Base-by-base conservation (phyloP, 2,329 filamentous ascomycete species). In the Hypoxylon sp. region DNA sequence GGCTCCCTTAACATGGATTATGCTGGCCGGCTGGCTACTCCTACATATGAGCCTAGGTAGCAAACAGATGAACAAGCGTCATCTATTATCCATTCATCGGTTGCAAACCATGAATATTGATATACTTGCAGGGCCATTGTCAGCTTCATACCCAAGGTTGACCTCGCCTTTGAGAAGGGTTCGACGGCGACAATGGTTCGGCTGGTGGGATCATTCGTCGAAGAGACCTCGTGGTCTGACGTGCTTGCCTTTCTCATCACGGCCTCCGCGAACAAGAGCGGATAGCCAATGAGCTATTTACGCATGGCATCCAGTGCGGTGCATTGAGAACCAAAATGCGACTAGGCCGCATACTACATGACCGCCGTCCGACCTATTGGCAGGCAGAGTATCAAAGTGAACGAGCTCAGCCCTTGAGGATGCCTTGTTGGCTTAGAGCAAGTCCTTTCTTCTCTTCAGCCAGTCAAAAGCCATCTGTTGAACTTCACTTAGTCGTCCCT, bases 231-330 rank as follows among this genome's bases (percentile, higher is more conserved):
- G 56, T 50, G 56, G 58, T 60, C 61, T 66, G 56, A 60, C 66
- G 43, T 62, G 56, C 59, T 63, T 62, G 22, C 30, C 62, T 30
- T 53, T 53, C 46, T 57, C 20, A 44, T 64, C 61, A 56, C 56
- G 59, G 56, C 51, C 50, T 57, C 50, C 46, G 34, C 34, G 37
- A 48, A n/a, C 56, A 37, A 37, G 43, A 37, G 6, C 26, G 24
- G 22, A 59, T 19, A 57, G 41, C 67, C 67, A 69, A 69, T 67
- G 47, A 57, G 56, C 47, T 28, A 49, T 60, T 60, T 60, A 67
- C 64, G 64, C 67, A 67, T 65, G 61, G 59, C 59, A 62, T 57
- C 32, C 47, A 22, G 39, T 68, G 56, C 39, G 60, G 66, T 64
- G 64, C 60, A 63, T 65, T 56, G 44, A 56, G 67, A 63, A 65